These are phyloP conservation scores for Chaetomium strumarium DNA, from an alignment of 2,329 filamentous ascomycete genomes.

Conservation along the genomic window DNA sequence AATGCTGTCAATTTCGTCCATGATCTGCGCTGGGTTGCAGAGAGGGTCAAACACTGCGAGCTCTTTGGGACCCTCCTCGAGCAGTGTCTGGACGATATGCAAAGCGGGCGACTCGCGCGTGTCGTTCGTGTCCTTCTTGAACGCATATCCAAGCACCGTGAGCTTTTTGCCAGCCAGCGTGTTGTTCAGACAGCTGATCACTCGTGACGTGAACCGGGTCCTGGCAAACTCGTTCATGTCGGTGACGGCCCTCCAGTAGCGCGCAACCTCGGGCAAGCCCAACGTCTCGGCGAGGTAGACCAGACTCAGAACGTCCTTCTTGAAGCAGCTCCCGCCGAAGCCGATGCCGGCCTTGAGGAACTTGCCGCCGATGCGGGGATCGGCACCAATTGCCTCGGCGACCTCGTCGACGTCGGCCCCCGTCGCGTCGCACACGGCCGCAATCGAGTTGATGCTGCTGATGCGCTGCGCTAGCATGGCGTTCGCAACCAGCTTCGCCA, in stretches of 20 bases:
- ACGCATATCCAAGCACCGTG: constrained; percentile 2
- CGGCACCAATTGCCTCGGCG: not conserved
- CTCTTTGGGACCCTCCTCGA: not conserved
- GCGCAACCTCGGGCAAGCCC: constrained; percentile 3
- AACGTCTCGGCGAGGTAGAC: constrained; percentile 5
- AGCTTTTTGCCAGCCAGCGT: constrained; percentile 4
- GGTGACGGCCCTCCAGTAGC: constrained; percentile 1
- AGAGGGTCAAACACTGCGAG: constrained; percentile 4
- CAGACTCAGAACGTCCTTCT: constrained; percentile 7
- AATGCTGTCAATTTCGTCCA: not conserved
- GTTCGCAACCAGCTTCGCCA: constrained; percentile 6
- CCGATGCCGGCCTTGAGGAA: constrained; percentile 6
- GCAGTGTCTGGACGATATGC: constrained; percentile 1
- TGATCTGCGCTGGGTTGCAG: not conserved
- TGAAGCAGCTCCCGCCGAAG: constrained; percentile 8
- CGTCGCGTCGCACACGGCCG: constrained; percentile 2
- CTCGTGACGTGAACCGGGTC: not conserved
- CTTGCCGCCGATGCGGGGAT: constrained; percentile 6
- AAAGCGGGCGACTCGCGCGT: constrained; percentile 5
- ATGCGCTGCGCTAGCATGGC: constrained; percentile 9
- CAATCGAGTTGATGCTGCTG: constrained; percentile 7
- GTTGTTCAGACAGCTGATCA: not conserved
- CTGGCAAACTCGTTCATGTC: constrained; percentile 7
- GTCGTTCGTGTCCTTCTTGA: constrained; percentile 7
- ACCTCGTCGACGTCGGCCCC: constrained; percentile 8